A percentile compares a stretch with the other conserved stretches of the same genome.
Evolutionary conservation across 306 rosid genomes (phyloP).

Genomic region (Dalbergia cultrata): DNA sequence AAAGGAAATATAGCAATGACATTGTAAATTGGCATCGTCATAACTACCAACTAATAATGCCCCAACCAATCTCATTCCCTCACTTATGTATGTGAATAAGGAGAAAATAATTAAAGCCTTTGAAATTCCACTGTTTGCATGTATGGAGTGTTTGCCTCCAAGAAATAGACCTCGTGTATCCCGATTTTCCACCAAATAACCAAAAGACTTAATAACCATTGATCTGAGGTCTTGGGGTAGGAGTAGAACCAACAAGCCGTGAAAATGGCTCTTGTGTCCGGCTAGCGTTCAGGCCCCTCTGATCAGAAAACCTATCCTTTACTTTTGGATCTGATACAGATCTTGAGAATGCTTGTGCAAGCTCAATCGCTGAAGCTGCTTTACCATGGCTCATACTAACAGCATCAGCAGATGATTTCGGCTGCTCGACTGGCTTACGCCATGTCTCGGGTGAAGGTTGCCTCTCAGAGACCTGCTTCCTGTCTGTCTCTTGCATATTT

Average conservation of each 20-base stretch:
- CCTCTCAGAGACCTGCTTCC: conserved; percentile 73
- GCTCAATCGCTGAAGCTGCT: conserved; percentile 93
- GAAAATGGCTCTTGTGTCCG: conserved; percentile 84
- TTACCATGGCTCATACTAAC: conserved; percentile 63
- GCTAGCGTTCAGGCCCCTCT: conserved; percentile 62
- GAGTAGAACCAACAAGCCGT: conserved; percentile 77
- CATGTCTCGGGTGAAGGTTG: conserved; percentile 92
- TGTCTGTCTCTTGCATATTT: conserved; percentile 66
- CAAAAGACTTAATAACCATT: conserved; percentile 64
- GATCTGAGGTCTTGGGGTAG: conserved; percentile 79
- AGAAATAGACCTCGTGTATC: conserved; percentile 27
- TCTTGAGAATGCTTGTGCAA: conserved; percentile 93
- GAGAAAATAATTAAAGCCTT: conserved; percentile 39
- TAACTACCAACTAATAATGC: no score
- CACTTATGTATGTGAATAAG: conserved; percentile 36
- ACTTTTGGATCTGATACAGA: conserved; percentile 79
- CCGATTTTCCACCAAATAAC: conserved; percentile 40
- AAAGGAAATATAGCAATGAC: conserved; percentile 24
- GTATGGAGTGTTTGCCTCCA: conserved; percentile 40
- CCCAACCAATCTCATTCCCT: conserved; percentile 45
- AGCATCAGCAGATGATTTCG: conserved; percentile 57
- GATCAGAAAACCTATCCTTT: conserved; percentile 62
- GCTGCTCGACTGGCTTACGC: conserved; percentile 83
- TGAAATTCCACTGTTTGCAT: conserved; percentile 47
- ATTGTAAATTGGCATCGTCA: background rate